Base-by-base conservation (phyloP, 495 filamentous ascomycete species). In the Aspergillus panamensis region DNA sequence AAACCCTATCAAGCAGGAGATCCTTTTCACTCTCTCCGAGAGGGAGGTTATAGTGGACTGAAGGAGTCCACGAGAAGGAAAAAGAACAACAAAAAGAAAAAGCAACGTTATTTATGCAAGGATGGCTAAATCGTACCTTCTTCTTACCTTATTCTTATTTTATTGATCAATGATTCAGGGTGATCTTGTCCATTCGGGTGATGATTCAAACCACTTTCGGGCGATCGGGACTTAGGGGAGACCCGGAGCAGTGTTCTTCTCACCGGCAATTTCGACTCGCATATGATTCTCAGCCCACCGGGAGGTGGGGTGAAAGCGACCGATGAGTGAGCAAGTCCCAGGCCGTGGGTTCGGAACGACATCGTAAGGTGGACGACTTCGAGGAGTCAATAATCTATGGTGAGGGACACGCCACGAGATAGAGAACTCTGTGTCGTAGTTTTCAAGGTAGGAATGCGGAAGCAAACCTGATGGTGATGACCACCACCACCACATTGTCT, bases 191-290 rank as follows among this genome's bases (percentile, higher is more conserved):
- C 25, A 25, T 25, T 25, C 5, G 2, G 25, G 25, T 29, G 51
- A 58, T 45, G 53, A 48, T 39, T 58, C 51, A 53, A 62, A 60
- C 54, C 32, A 56, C 57, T 61, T 60, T 67, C 65, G 65, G 65
- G 51, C 58, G 60, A 67, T 2, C 2, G 25, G 25, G 25, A 25
- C 5, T 25, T 25, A 67, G 57, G 65, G 65, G 62, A 61, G 50
- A 61, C 51, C 54, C 60, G 62, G 60, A 60, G 57, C 49, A 62
- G 51, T 16, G 40, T 53, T 57, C 56, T 55, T 60, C 48, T n/a
- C 57, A 58, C 54, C 63, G 58, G 63, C 48, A 59, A 40, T 57
- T 59, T 35, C 44, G 21, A 30, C 42, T 33, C 29, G 45, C 29
- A 25, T 25, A 25, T 2, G 25, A 25, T 25, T 25, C 25, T 25